phyloP scores from a whole-genome alignment of 768 basidiomycete genomes.

The Lepiota subincarnata region DNA sequence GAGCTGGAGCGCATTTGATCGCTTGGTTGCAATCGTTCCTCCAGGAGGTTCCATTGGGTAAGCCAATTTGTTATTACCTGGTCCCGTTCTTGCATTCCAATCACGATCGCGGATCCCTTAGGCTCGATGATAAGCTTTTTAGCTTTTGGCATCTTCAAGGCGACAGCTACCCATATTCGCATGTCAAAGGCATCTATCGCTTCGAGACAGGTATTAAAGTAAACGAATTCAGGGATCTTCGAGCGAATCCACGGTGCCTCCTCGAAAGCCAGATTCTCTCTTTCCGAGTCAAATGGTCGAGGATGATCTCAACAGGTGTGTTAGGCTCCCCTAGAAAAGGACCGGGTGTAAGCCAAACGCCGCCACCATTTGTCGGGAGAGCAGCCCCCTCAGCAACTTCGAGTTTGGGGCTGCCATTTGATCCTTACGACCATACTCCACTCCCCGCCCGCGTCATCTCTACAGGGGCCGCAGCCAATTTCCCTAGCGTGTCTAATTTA shows the following conservation, averaged over 20 bases:
- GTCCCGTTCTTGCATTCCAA: background rate
- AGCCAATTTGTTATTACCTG: slow-evolving; percentile 20
- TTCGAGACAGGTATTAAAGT: slow-evolving; percentile 89
- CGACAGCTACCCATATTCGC: slow-evolving; percentile 69
- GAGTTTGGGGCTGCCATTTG: slow-evolving; percentile 66
- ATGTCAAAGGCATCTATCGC: slow-evolving; percentile 81
- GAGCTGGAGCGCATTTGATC: slow-evolving; percentile 89
- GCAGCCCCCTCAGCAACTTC: slow-evolving; percentile 26
- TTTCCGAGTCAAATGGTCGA: slow-evolving; percentile 80
- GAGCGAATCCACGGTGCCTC: slow-evolving; percentile 84
- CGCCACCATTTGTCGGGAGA: slow-evolving; percentile 25
- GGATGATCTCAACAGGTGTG: slow-evolving; percentile 65
- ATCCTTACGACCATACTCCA: slow-evolving; percentile 68
- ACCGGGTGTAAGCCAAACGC: slow-evolving; percentile 28
- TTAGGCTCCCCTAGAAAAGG: slow-evolving; percentile 43
- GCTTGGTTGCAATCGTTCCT: slow-evolving; percentile 85
- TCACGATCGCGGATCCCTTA: slow-evolving; percentile 21
- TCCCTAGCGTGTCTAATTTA: slow-evolving; percentile 76
- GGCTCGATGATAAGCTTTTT: slow-evolving; percentile 90
- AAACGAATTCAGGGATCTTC: slow-evolving; percentile 82
- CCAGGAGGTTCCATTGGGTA: slow-evolving; percentile 88
- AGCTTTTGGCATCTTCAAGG: slow-evolving; percentile 85
- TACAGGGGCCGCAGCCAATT: slow-evolving; percentile 79
- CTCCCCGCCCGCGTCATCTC: slow-evolving; percentile 66
- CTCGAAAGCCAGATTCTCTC: slow-evolving; percentile 78